These are phyloP conservation scores for Diaporthe caulivora DNA, from an alignment of 2,329 filamentous ascomycete species.

Conservation along the genomic window DNA sequence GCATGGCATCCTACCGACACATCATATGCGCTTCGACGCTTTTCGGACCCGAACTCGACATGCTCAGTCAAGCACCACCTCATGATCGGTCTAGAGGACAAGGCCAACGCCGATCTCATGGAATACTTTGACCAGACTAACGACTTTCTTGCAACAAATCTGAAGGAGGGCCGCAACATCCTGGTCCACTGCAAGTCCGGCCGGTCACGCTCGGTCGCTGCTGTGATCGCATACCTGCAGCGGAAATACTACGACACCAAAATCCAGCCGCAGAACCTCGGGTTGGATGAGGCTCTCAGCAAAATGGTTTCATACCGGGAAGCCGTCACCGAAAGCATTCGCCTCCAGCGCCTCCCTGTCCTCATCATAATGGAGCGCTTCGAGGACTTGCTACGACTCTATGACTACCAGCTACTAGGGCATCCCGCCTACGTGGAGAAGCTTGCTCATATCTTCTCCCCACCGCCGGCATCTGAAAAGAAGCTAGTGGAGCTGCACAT, in stretches of 20 bases:
- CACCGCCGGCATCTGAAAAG: neutral
- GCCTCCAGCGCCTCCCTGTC: conserved; percentile 15
- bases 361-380: conserved; percentile 33
- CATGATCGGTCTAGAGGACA: conserved; percentile 20
- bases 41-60: neutral
- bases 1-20: conserved; percentile 32
- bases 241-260: conserved; percentile 18
- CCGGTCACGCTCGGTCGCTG: conserved; percentile 28
- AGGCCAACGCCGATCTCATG: conserved; percentile 25
- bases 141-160: neutral
- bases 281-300: neutral
- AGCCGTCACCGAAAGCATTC: conserved; percentile 27
- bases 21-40: conserved; percentile 28
- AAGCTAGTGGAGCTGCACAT: neutral
- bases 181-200: conserved; percentile 33
- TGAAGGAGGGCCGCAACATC: conserved; percentile 14
- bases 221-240: conserved; percentile 30
- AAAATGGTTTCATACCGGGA: conserved; percentile 23
- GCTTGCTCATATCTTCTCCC: conserved; percentile 5
- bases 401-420: conserved; percentile 11
- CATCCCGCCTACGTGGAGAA: conserved; percentile 23
- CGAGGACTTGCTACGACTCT: conserved; percentile 17
- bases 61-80: conserved; percentile 22
- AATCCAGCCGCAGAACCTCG: neutral
- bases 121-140: conserved; percentile 12